These are phyloP conservation scores for Phytomonas sp. DNA, from an alignment of 208 protist genomes.

Conservation along the genomic window DNA sequence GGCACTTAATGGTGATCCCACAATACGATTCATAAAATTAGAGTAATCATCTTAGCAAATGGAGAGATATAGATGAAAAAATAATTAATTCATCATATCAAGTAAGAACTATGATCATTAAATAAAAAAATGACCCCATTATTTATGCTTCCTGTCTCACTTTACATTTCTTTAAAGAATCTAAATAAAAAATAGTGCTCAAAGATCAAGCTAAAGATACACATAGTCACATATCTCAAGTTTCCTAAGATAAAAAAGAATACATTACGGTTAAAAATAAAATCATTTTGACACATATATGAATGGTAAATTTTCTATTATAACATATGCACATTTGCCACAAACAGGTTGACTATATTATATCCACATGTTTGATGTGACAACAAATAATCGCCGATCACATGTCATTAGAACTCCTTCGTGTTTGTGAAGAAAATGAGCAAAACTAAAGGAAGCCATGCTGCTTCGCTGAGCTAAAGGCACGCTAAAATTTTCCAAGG, in stretches of 20 bases:
- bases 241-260: neutral
- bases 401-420: no score
- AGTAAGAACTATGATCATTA: neutral
- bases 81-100: neutral
- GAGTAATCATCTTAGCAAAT: neutral
- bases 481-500: neutral
- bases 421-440: no score
- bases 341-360: no score
- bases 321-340: no score
- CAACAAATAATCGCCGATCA: no score
- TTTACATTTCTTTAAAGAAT: neutral
- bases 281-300: neutral
- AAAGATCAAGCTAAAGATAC: neutral
- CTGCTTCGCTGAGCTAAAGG: no score
- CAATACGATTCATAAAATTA: neutral
- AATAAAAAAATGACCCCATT: neutral
- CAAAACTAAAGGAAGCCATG: no score
- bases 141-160: neutral
- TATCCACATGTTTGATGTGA: no score
- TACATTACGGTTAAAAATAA: neutral
- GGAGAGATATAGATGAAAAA: constrained; percentile 3
- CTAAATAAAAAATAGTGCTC: neutral
- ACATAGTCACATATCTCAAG: neutral
- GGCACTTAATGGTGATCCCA: neutral
- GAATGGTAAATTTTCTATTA: no score